These are phyloP conservation scores for Phaeolepiota aurea DNA, from an alignment of 768 basidiomycete genomes.

Conservation along the genomic window DNA sequence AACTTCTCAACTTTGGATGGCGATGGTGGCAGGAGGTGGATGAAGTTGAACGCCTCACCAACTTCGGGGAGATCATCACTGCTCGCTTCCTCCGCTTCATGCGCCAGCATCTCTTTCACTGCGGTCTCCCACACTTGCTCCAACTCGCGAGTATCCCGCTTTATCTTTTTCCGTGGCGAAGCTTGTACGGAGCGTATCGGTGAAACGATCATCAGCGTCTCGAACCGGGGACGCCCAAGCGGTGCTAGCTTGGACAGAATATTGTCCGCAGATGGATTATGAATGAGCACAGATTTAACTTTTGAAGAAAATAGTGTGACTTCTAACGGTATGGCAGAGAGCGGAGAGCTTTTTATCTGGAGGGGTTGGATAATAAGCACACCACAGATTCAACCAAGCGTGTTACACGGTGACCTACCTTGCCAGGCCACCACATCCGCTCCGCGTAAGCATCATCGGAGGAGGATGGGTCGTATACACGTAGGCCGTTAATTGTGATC, in stretches of 20 bases:
- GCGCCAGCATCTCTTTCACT: constrained; percentile 33
- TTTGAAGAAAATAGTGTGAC: constrained; percentile 20
- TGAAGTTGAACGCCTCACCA: constrained; percentile 14
- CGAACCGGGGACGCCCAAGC: constrained; percentile 33
- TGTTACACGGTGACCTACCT: constrained; percentile 30
- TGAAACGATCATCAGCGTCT: constrained; percentile 23
- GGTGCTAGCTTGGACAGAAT: constrained; percentile 25
- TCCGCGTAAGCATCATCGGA: constrained; percentile 13
- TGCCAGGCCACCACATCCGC: constrained; percentile 65
- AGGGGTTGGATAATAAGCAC: neutral
- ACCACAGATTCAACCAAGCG: neutral
- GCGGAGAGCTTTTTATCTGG: constrained; percentile 11
- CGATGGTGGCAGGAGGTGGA: constrained; percentile 3
- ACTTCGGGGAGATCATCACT: constrained; percentile 41
- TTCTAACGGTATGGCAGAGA: constrained; percentile 11
- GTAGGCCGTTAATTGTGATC: constrained; percentile 28
- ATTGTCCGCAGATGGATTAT: constrained; percentile 26
- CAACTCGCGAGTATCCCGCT: constrained; percentile 21
- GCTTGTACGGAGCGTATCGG: constrained; percentile 7
- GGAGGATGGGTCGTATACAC: constrained; percentile 22
- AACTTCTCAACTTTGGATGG: neutral
- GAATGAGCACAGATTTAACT: constrained; percentile 21
- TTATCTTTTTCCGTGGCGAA: constrained; percentile 40
- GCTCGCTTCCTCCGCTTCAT: constrained; percentile 28
- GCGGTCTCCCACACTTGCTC: constrained; percentile 40